Conservation (phyloP, 345 rosid species). For the Gossypium ekmanianum region DNA sequence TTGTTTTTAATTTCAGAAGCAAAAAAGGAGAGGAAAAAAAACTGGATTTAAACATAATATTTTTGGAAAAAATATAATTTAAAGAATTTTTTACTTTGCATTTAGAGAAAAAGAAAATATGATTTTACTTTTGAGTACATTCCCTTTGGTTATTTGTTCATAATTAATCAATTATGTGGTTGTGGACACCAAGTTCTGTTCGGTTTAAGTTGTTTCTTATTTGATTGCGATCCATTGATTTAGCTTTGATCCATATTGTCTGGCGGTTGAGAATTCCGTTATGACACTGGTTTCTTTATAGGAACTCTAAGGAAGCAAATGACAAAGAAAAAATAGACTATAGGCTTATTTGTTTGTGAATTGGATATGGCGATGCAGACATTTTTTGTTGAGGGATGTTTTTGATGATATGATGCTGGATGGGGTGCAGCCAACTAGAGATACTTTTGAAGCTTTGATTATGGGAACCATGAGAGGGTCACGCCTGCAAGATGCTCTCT, state of each 20-base stretch:
- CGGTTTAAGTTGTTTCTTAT: background rate
- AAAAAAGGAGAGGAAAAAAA: background rate
- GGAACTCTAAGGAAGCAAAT: background rate
- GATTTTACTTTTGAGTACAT: background rate
- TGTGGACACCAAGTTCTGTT: background rate
- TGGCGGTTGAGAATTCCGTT: background rate
- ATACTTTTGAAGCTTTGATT: constrained; percentile 67
- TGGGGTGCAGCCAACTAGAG: constrained; percentile 83
- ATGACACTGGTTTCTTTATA: background rate
- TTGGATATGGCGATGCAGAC: constrained; percentile 31
- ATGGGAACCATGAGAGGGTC: constrained; percentile 87
- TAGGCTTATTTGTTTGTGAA: background rate
- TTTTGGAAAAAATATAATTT: background rate
- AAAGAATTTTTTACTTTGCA: background rate
- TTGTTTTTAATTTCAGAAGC: background rate
- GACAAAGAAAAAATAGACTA: background rate
- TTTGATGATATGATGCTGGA: constrained; percentile 92
- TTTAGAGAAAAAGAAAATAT: background rate
- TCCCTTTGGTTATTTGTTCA: background rate
- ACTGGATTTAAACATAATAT: background rate
- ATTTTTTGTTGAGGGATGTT: constrained; percentile 67
- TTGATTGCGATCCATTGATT: background rate
- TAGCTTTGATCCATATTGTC: background rate
- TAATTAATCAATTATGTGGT: background rate
- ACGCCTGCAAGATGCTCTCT: constrained; percentile 78